These are phyloP conservation scores for Vaccinium corymbosum DNA, from an alignment of 148 eudicot species.

Conservation along the genomic window DNA sequence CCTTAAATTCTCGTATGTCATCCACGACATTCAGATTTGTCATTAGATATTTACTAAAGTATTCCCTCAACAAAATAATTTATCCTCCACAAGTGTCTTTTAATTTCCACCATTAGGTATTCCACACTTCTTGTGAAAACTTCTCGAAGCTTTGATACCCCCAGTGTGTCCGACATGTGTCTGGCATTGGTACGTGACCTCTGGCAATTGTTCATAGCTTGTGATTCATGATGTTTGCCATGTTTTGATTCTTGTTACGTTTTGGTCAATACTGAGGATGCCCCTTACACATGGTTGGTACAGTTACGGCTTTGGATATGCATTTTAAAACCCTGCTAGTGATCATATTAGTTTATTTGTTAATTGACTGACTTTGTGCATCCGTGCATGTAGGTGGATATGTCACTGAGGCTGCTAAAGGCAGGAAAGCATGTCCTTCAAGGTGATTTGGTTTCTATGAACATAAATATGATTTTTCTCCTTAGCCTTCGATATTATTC, in stretches of 20 bases:
- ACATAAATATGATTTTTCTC: not conserved
- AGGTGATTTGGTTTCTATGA: constrained; percentile 39
- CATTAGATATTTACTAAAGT: no score
- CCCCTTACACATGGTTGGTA: not conserved
- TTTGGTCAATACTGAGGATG: not conserved
- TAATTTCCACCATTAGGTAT: no score
- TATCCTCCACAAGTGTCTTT: no score
- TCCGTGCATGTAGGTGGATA: constrained; percentile 60
- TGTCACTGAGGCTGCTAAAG: constrained; percentile 72
- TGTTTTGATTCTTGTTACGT: not conserved
- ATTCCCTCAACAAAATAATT: no score
- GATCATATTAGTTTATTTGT: not conserved
- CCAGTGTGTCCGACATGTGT: not conserved
- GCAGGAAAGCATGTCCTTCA: constrained; percentile 98
- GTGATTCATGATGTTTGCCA: not conserved
- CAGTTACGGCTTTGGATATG: not conserved
- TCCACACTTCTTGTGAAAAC: no score
- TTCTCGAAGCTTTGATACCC: no score
- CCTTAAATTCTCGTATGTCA: no score
- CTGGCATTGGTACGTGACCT: not conserved
- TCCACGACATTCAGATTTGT: no score
- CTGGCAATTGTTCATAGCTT: not conserved
- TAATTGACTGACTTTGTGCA: not conserved
- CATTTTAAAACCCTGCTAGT: not conserved
- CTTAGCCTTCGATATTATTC: not conserved